Percentiles rank a stretch among this genome's conserved stretches.
phyloP scores from a whole-genome alignment of 2,329 filamentous ascomycete species.

The Knufia fluminis region DNA sequence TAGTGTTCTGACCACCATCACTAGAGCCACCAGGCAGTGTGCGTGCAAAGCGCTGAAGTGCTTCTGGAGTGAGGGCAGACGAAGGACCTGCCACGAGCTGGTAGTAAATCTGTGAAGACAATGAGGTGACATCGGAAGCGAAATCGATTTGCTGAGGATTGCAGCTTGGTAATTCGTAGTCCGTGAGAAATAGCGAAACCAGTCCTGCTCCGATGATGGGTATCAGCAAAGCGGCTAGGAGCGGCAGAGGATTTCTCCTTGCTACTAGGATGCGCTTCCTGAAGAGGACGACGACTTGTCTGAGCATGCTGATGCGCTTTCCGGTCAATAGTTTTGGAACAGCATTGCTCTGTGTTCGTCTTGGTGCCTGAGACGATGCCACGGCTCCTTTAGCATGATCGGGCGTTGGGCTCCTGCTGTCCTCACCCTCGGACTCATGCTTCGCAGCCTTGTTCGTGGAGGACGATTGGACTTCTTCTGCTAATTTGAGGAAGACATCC shows the following conservation, averaged over 20 bases:
- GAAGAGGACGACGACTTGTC: constrained; percentile 67
- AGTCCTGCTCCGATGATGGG: constrained; percentile 68
- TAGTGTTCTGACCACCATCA: constrained; percentile 24
- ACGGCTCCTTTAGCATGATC: constrained; percentile 10
- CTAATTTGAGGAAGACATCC: constrained; percentile 80
- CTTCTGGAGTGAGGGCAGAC: constrained; percentile 23
- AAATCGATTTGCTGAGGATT: constrained; percentile 37
- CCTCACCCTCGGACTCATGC: constrained; percentile 11
- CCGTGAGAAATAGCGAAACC: constrained; percentile 64
- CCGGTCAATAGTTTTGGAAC: constrained; percentile 53
- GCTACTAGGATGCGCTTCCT: constrained; percentile 68
- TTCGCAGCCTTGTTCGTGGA: neutral
- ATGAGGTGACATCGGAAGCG: constrained; percentile 24
- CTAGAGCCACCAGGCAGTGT: constrained; percentile 25
- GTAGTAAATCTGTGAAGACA: constrained; percentile 26
- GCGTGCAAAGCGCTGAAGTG: constrained; percentile 24
- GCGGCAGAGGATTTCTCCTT: constrained; percentile 68
- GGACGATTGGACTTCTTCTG: constrained; percentile 57
- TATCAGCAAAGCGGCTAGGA: constrained; percentile 63
- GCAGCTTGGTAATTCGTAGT: constrained; percentile 46
- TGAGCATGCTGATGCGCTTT: constrained; percentile 56
- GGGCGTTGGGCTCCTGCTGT: constrained; percentile 11
- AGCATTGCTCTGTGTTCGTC: constrained; percentile 8
- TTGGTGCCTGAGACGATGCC: constrained; percentile 11
- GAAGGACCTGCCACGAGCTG: constrained; percentile 32